phyloP scores from a whole-genome alignment of 2,329 filamentous ascomycete species.

The Cladosporium halotolerans region DNA sequence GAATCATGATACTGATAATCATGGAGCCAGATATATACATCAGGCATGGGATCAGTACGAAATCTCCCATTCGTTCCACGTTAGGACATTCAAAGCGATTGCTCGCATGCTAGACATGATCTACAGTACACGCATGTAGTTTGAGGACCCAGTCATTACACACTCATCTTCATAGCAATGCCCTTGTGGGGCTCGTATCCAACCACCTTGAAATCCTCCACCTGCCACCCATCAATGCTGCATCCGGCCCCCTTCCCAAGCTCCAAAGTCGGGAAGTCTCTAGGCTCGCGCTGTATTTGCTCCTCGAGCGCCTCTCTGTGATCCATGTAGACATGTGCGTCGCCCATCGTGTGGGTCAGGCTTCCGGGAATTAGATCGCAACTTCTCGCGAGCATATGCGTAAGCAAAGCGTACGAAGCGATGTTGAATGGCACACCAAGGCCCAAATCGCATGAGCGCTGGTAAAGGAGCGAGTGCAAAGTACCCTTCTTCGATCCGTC shows the following conservation, averaged over 20 bases:
- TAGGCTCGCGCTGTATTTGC: conserved; percentile 74
- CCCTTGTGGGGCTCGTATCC: conserved; percentile 87
- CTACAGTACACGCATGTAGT: background rate
- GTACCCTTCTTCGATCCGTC: conserved; percentile 52
- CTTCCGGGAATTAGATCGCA: conserved; percentile 79
- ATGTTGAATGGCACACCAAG: conserved; percentile 98
- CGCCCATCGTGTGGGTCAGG: conserved; percentile 92
- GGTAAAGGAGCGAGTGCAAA: conserved; percentile 84
- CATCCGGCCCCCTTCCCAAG: conserved; percentile 63
- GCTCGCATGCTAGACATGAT: background rate
- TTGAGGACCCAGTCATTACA: conserved; percentile 34
- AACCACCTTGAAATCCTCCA: conserved; percentile 79
- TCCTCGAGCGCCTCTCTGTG: conserved; percentile 80
- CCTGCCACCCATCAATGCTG: conserved; percentile 82
- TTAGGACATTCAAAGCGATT: no score
- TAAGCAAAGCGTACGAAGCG: conserved; percentile 85
- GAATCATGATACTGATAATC: no score
- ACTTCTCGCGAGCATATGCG: conserved; percentile 88
- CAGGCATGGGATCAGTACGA: no score
- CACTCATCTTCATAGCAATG: conserved; percentile 99
- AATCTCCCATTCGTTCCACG: no score
- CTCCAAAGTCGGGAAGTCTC: conserved; percentile 70
- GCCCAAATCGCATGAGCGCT: conserved; percentile 93
- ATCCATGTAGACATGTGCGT: conserved; percentile 93
- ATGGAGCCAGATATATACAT: no score